phyloP scores from a whole-genome alignment of 2,329 filamentous ascomycete genomes.

The Ascochyta fabae region DNA sequence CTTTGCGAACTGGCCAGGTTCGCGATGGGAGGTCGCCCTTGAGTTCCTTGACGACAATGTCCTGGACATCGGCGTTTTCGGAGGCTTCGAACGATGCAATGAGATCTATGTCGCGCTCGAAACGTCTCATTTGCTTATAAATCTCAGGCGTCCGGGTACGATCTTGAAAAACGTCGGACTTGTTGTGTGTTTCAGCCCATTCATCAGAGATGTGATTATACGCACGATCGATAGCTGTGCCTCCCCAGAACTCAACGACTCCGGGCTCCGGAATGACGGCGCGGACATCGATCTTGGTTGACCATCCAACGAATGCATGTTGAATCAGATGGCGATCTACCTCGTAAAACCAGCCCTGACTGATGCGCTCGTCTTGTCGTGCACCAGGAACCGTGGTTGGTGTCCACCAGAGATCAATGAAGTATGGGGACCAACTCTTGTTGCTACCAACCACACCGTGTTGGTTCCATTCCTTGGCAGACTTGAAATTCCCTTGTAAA shows the following conservation, averaged over 20 bases:
- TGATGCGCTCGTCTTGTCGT: background rate
- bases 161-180: background rate
- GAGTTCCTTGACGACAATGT: background rate
- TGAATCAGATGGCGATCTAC: background rate
- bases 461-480: background rate
- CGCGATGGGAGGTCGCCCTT: background rate
- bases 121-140: background rate
- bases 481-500: background rate
- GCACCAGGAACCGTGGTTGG: background rate
- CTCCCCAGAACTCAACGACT: background rate
- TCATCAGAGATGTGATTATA: background rate
- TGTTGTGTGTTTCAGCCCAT: background rate
- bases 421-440: background rate
- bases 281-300: background rate
- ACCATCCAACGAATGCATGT: background rate
- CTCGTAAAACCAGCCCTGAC: background rate
- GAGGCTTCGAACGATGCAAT: background rate
- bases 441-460: background rate
- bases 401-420: background rate
- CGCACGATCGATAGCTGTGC: background rate
- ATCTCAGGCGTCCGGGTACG: background rate
- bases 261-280: background rate
- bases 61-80: background rate
- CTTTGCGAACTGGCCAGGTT: background rate
- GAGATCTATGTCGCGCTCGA: background rate